These are phyloP conservation scores for Macrophomina pseudophaseolina DNA, from an alignment of 2,329 filamentous ascomycete species.

Conservation along the genomic window DNA sequence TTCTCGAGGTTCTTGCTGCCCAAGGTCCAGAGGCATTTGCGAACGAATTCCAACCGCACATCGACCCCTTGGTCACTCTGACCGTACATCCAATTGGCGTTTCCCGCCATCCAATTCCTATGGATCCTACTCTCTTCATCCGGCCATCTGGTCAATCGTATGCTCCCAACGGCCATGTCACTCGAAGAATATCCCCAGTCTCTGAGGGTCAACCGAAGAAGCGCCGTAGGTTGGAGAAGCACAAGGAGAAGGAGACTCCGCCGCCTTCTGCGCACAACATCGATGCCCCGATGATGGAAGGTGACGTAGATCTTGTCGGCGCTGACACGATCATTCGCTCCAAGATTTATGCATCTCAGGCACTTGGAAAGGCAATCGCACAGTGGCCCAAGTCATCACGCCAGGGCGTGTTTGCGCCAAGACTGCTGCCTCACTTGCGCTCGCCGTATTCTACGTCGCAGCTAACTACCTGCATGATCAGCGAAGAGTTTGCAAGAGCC, in stretches of 20 bases:
- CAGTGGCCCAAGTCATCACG: conserved; percentile 68
- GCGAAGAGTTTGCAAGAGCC: conserved; percentile 83
- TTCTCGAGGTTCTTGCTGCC: conserved; percentile 70
- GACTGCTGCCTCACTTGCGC: conserved; percentile 68
- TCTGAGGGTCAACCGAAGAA: conserved; percentile 75
- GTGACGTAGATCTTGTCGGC: conserved; percentile 93
- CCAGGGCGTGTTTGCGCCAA: conserved; percentile 68
- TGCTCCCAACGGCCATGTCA: conserved; percentile 52
- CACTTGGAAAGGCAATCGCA: conserved; percentile 83
- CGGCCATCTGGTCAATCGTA: conserved; percentile 91
- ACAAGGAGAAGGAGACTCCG: conserved; percentile 64
- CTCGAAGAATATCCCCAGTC: conserved; percentile 15
- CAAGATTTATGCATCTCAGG: conserved; percentile 82
- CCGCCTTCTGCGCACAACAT: conserved; percentile 80
- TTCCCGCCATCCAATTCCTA: conserved; percentile 85
- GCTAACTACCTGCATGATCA: conserved; percentile 77
- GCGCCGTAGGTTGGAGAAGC: conserved; percentile 76
- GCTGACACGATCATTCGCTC: conserved; percentile 87
- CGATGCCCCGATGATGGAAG: conserved; percentile 96
- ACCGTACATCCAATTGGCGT: conserved; percentile 92
- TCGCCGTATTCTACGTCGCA: conserved; percentile 86
- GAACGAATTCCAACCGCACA: conserved; percentile 73
- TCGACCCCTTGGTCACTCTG: conserved; percentile 81
- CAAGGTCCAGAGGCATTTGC: conserved; percentile 69
- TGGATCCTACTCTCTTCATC: conserved; percentile 88